Evolutionary conservation across 169 alveolate genomes (phyloP).

Genomic region (Cryptosporidium andersoni): DNA sequence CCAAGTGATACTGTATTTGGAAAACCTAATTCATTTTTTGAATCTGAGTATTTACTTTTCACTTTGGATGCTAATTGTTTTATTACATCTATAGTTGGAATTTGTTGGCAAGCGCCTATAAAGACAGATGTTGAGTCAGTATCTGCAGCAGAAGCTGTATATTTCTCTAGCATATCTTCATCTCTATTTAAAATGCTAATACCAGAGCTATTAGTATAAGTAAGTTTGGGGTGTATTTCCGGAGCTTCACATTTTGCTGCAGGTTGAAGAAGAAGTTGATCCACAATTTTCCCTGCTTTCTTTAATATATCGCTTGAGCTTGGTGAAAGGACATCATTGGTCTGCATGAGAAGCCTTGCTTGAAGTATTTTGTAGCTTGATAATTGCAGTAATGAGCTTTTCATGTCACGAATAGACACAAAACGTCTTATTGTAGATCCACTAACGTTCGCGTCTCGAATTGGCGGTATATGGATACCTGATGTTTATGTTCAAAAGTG

Average conservation of each 20-base stretch:
- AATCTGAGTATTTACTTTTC: slow-evolving; percentile 44
- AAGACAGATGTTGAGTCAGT: slow-evolving; percentile 56
- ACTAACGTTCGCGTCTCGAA: no score
- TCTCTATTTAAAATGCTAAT: background rate
- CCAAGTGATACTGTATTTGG: background rate
- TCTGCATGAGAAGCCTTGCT: background rate
- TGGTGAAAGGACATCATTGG: slow-evolving; percentile 22
- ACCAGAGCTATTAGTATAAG: background rate
- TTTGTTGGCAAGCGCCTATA: slow-evolving; percentile 16
- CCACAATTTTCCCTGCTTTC: slow-evolving; percentile 58
- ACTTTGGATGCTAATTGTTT: slow-evolving; percentile 58
- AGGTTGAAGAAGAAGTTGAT: slow-evolving; percentile 27
- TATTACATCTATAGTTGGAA: slow-evolving; percentile 54
- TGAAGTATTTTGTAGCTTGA: background rate
- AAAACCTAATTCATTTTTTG: slow-evolving; percentile 50
- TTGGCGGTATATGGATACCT: no score
- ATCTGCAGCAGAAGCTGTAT: slow-evolving; percentile 33
- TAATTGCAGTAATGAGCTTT: background rate
- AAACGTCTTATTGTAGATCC: no score
- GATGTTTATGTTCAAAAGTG: no score
- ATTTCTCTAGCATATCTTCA: background rate
- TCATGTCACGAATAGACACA: background rate
- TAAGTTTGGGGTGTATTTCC: background rate
- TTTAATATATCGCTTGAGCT: slow-evolving; percentile 63
- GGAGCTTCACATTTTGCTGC: background rate